Conservation (phyloP, 495 filamentous ascomycete species). For the Apiosordaria backusii region DNA sequence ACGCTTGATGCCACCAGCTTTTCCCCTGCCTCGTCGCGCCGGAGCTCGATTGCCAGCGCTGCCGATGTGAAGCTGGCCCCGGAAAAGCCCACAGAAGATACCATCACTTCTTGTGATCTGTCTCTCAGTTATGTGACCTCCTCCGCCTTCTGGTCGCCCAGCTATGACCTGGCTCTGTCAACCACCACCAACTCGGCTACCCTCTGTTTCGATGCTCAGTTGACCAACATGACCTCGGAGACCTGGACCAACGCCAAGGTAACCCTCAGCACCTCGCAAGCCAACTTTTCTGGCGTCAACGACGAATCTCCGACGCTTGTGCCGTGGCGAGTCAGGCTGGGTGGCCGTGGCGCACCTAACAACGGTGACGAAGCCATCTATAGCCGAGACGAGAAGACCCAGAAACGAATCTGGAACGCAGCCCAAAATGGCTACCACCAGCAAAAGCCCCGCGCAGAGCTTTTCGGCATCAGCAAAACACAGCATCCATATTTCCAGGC, state of each 20-base stretch:
- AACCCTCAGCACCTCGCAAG: slow-evolving; percentile 65
- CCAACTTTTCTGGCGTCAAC: slow-evolving; percentile 57
- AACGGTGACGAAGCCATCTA: slow-evolving; percentile 22
- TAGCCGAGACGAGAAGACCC: slow-evolving; percentile 29
- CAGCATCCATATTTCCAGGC: background rate
- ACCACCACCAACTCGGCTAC: slow-evolving; percentile 52
- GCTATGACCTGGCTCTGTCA: slow-evolving; percentile 62
- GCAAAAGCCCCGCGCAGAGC: slow-evolving; percentile 33
- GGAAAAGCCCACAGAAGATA: slow-evolving; percentile 27
- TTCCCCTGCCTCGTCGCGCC: slow-evolving; percentile 54
- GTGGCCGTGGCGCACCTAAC: slow-evolving; percentile 21
- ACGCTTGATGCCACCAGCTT: slow-evolving; percentile 51
- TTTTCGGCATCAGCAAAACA: slow-evolving; percentile 31
- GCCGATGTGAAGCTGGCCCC: slow-evolving; percentile 30
- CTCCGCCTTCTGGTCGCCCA: slow-evolving; percentile 60
- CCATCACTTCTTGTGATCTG: slow-evolving; percentile 43
- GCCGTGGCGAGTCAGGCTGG: slow-evolving; percentile 58
- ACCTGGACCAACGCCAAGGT: slow-evolving; percentile 64
- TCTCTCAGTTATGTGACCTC: slow-evolving; percentile 62
- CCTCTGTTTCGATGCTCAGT: slow-evolving; percentile 61
- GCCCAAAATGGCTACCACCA: slow-evolving; percentile 18
- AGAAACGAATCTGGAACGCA: slow-evolving; percentile 26
- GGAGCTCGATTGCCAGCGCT: slow-evolving; percentile 48
- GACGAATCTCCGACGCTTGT: slow-evolving; percentile 56
- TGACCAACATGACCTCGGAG: slow-evolving; percentile 63